Base-by-base conservation (phyloP, 192 early-diverging fungal genomes). In the Coemansia sp. region DNA sequence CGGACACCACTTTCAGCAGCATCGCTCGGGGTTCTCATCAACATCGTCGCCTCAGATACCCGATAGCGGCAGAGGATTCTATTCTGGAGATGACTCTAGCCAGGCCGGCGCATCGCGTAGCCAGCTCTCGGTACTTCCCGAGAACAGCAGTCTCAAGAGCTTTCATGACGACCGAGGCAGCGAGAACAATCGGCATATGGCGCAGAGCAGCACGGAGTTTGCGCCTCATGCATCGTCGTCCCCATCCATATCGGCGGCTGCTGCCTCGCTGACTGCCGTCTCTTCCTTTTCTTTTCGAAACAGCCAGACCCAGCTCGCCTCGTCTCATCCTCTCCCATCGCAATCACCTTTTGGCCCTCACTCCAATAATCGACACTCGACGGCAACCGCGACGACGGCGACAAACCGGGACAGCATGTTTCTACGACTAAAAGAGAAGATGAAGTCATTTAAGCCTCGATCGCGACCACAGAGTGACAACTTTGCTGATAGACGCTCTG, bases 391-490 rank as follows among this genome's bases (percentile, higher is more conserved):
- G 3, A 62, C 66, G 17, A 57, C 64, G 1, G 56, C 59, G 50
- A 64, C 29, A 29, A 81, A 63, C 72, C 78, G 78, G 59, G 78
- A 81, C 67, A 81, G 78, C 67, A 75, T 81, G 78, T 81, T 81
- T 61, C 67, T 75, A 45, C 78, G 78, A 14, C 62, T 81, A 33
- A 81, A 81, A 53, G 78, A 81, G 41, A 81, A 81, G 73, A 81
- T 81, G 70, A 75, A 69, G 67, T 64, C 57, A 24, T 63, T 81
- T 39, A 80, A 80, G 59, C 73, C 72, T 16, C 66, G 73, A 71
- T 81, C 78, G 51, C 35, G 78, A 2, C 78, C 78, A 10, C 78
- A 75, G 46, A 81, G 78, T 69, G 78, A 81, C 66, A 68, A 75
- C 57, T 59, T 81, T 36, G 42, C 74, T 7, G 78, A 81, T 61